phyloP scores from a whole-genome alignment of 345 rosid species.

The Arabidopsis thaliana region DNA sequence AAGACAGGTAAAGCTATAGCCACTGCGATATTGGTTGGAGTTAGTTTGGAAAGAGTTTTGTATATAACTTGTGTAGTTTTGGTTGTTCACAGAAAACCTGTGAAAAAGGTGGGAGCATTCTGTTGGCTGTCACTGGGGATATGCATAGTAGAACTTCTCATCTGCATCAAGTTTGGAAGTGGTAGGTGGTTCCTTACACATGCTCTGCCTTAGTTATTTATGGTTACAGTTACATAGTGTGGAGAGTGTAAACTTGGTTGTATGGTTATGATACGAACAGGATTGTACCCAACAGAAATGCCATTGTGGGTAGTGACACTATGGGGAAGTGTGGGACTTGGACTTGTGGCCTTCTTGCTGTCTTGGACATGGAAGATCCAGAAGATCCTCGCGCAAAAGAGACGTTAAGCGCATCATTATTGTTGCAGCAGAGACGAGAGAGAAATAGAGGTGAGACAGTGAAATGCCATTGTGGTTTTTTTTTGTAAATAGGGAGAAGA shows the following conservation, averaged over 20 bases:
- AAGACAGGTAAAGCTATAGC: slow-evolving; percentile 65
- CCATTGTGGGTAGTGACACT: slow-evolving; percentile 74
- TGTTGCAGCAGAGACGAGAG: slow-evolving; percentile 19
- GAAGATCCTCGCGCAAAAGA: slow-evolving; percentile 64
- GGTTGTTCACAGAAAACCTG: slow-evolving; percentile 61
- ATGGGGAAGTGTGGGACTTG: slow-evolving; percentile 72
- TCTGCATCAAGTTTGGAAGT: slow-evolving; percentile 96
- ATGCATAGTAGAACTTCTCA: slow-evolving; percentile 94
- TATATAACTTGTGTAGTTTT: slow-evolving; percentile 7
- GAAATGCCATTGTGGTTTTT: slow-evolving; percentile 41
- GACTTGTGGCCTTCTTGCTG: slow-evolving; percentile 60
- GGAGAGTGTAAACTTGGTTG: slow-evolving; percentile 23
- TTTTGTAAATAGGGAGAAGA: slow-evolving; percentile 43
- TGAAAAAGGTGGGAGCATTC: slow-evolving; percentile 95
- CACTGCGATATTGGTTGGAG: slow-evolving; percentile 16
- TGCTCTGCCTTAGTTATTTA: slow-evolving; percentile 1
- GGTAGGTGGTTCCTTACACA: slow-evolving; percentile 54
- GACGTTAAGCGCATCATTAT: slow-evolving; percentile 51
- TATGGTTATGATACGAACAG: slow-evolving; percentile 44
- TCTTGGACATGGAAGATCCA: slow-evolving; percentile 84
- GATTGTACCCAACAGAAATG: slow-evolving; percentile 87
- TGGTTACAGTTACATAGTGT: slow-evolving; percentile 5
- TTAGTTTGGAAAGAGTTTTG: slow-evolving; percentile 18
- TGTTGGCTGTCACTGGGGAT: slow-evolving; percentile 98
- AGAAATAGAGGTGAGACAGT: slow-evolving; percentile 41